Conservation (phyloP, 305 asterid genomes). For the Ilex paraguariensis region DNA sequence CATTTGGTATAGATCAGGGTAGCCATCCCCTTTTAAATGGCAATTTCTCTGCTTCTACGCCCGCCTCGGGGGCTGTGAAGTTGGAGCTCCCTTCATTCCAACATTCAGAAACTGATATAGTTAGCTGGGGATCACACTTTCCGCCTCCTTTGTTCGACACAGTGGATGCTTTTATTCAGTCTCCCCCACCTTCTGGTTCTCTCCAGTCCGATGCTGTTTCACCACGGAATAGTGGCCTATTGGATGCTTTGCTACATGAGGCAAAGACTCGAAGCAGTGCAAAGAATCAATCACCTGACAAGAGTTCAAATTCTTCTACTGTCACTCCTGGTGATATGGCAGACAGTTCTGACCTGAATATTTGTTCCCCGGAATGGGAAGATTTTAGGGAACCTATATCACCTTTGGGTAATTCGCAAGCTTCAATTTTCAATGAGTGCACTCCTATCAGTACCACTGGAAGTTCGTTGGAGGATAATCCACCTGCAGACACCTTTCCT, state of each 20-base stretch:
- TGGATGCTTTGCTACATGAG: constrained; percentile 49
- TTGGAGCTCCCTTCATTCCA: constrained; percentile 84
- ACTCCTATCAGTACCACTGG: constrained; percentile 26
- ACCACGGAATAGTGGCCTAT: constrained; percentile 51
- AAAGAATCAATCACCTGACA: constrained; percentile 29
- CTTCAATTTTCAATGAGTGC: constrained; percentile 26
- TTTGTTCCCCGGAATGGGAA: constrained; percentile 26
- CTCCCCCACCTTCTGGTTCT: constrained; percentile 32
- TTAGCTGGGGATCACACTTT: constrained; percentile 31
- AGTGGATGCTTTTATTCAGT: constrained; percentile 35
- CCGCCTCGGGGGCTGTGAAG: constrained; percentile 46
- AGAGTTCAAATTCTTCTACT: constrained; percentile 26
- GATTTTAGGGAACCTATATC: constrained; percentile 31
- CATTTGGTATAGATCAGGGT: constrained; percentile 28
- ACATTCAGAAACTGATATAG: constrained; percentile 32
- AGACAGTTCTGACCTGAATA: constrained; percentile 31
- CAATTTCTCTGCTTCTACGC: constrained; percentile 56
- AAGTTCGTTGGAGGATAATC: constrained; percentile 23
- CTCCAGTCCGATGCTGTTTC: constrained; percentile 35
- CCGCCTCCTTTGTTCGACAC: constrained; percentile 32
- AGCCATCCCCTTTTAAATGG: constrained; percentile 33
- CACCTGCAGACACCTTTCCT: constrained; percentile 24
- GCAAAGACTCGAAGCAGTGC: constrained; percentile 37
- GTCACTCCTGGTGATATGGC: constrained; percentile 23
- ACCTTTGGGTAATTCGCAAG: constrained; percentile 29